Percentiles rank a stretch among this genome's conserved stretches.
Conservation (phyloP, 805 yeast species). For the Ogataea degrootiae region DNA sequence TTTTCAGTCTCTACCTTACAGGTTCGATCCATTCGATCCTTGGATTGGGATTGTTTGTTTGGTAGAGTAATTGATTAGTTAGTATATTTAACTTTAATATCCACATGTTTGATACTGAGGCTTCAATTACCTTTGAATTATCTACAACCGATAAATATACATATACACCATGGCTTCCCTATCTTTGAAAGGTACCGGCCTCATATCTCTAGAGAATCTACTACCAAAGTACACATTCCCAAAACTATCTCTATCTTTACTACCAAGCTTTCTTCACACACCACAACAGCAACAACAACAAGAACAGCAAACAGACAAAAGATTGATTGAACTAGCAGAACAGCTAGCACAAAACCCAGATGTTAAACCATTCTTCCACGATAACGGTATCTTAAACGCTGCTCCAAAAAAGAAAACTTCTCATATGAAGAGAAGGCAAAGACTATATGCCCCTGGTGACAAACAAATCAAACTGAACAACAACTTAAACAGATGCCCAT, state of each 20-base stretch:
- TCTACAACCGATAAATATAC: too few species aligned
- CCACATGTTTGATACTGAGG: too few species aligned
- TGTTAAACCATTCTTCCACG: conserved; percentile 41
- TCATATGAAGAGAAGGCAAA: conserved; percentile 77
- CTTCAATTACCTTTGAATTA: too few species aligned
- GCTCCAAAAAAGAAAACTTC: conserved; percentile 94
- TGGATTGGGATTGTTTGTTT: too few species aligned
- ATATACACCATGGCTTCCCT: conserved; percentile 4
- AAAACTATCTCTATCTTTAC: conserved; percentile 12
- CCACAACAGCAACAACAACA: conserved; percentile 10
- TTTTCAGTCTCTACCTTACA: too few species aligned
- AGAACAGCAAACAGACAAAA: conserved; percentile 9
- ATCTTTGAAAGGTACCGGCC: conserved; percentile 3
- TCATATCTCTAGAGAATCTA: conserved; percentile 14
- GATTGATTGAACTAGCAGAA: conserved; percentile 35
- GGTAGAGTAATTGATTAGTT: too few species aligned
- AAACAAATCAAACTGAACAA: conserved; percentile 74
- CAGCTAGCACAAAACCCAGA: conserved; percentile 32
- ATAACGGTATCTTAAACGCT: conserved; percentile 75
- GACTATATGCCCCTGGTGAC: conserved; percentile 75
- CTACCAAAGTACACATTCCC: conserved; percentile 4
- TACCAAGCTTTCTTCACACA: conserved; percentile 5
- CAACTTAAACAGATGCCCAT: conserved; percentile 85
- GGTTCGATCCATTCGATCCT: too few species aligned
- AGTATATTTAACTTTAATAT: too few species aligned